Evolutionary conservation across 2,329 filamentous ascomycete species (phyloP), one percentile per base, ranked within the genome.

Genomic region (Ilyonectria sp.): DNA sequence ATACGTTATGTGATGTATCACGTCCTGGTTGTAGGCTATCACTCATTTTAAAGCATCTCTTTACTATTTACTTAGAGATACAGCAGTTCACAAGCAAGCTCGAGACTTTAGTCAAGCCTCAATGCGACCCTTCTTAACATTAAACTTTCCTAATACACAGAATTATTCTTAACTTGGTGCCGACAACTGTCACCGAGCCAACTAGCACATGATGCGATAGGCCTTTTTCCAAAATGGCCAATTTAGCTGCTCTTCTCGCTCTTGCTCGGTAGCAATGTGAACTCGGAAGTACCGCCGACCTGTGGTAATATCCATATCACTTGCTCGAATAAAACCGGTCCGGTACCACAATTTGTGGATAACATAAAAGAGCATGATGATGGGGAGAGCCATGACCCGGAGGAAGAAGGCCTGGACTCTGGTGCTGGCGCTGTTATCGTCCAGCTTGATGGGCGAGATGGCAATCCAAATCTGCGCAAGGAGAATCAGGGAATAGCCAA

Each of bases 381-480:
- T 89, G 9, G 92, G 92, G 0, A 89, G 87, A 2, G 91, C 91
- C 68, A 94, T 84, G 75, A 91, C 93, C 65, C 87, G 85, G 55
- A 91, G 81, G 79, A 97, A 97, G 80, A 95, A 96, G 70, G 85
- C 89, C 70, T 89, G 79, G 58, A 8, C 75, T 74, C 77, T 88
- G 90, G 23, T n/a, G 40, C 40, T 17, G 6, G 15, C 40, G 40
- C 40, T 43, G 8, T 43, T 17, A n/a, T 43, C 40, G 2, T 6
- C 40, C 15, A 43, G 40, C 40, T 43, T 43, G 40, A 95, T 86
- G 2, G 95, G 94, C 76, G 90, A 94, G 4, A 93, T 90, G 26
- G 93, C 94, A 58, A 93, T 91, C 93, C 94, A 97, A 83, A 97
- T 94, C 79, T 97, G 94, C 1, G 93, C 92, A 40, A 92, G 78